Conservation (phyloP, 2,329 filamentous ascomycete species). For the Diaporthe sp. region DNA sequence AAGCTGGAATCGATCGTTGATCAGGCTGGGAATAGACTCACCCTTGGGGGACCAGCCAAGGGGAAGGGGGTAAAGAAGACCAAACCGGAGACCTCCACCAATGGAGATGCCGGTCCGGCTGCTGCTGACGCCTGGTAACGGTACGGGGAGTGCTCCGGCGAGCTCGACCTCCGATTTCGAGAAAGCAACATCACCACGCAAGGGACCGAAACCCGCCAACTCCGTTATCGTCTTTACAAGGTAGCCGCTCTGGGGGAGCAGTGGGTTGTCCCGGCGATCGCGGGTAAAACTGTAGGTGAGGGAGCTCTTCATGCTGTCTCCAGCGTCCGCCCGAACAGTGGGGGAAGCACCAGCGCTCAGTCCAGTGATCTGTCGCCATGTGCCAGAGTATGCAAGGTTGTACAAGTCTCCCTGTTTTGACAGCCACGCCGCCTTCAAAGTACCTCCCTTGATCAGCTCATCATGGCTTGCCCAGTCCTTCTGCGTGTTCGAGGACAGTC, state of each 20-base stretch:
- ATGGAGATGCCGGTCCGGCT: constrained; percentile 84
- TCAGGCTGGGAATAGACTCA: constrained; percentile 76
- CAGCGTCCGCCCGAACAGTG: constrained; percentile 86
- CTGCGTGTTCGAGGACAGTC: constrained; percentile 84
- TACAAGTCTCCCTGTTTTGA: constrained; percentile 76
- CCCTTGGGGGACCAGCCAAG: constrained; percentile 67
- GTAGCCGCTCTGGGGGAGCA: constrained; percentile 87
- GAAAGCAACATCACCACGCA: constrained; percentile 93
- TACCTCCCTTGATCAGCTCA: constrained; percentile 85
- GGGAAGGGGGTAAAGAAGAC: constrained; percentile 86
- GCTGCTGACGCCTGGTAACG: constrained; percentile 73
- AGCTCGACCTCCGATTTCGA: constrained; percentile 92
- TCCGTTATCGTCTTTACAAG: constrained; percentile 84
- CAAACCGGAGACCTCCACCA: constrained; percentile 84
- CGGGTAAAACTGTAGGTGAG: constrained; percentile 84
- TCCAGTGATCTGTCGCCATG: constrained; percentile 91
- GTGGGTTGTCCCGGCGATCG: constrained; percentile 86
- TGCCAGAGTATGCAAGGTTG: constrained; percentile 82
- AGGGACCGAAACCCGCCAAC: constrained; percentile 86
- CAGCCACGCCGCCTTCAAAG: constrained; percentile 82
- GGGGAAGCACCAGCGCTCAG: constrained; percentile 83
- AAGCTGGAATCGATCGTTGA: constrained; percentile 96
- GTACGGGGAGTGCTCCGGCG: constrained; percentile 80
- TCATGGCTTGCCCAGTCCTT: constrained; percentile 97
- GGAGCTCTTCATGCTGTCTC: constrained; percentile 91